phyloP scores from a whole-genome alignment of 176 grass and related monocot genomes.

The Aegilops sharonensis region DNA sequence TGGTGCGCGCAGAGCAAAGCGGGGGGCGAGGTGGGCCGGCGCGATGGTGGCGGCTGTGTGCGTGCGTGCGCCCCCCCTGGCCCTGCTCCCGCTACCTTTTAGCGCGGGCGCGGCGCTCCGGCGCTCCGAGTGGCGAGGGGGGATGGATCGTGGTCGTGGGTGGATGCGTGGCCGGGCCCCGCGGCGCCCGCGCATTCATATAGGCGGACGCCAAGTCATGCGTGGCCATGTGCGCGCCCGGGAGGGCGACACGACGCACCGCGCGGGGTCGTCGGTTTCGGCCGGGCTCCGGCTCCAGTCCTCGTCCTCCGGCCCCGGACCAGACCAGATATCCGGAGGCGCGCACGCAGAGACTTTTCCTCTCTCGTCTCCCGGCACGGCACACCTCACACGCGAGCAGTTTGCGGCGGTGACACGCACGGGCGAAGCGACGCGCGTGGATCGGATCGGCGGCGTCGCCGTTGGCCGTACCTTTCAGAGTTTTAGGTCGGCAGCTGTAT shows the following conservation, averaged over 20 bases:
- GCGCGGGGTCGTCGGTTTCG: background rate
- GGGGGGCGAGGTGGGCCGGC: background rate
- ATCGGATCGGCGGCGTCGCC: background rate
- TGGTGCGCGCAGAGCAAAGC: background rate
- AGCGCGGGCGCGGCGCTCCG: background rate
- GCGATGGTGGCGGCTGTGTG: background rate
- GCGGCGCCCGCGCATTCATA: background rate
- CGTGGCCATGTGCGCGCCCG: background rate
- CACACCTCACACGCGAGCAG: background rate
- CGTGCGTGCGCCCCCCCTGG: background rate
- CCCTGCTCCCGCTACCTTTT: background rate
- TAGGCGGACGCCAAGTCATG: conserved; percentile 1
- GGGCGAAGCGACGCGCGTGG: background rate
- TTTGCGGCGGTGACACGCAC: background rate
- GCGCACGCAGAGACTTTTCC: background rate
- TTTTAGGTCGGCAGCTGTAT: background rate
- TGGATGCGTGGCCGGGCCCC: background rate
- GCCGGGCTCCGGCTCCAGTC: no score
- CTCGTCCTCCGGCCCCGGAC: no score
- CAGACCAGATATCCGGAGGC: background rate
- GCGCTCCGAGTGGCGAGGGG: background rate
- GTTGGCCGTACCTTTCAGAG: background rate
- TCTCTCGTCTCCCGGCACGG: background rate
- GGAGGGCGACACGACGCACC: background rate
- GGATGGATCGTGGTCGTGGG: background rate